A percentile compares a stretch with the other conserved stretches of the same genome.
Evolutionary conservation across 2,329 filamentous ascomycete species (phyloP).

Genomic region (Leptographium wingfieldii): DNA sequence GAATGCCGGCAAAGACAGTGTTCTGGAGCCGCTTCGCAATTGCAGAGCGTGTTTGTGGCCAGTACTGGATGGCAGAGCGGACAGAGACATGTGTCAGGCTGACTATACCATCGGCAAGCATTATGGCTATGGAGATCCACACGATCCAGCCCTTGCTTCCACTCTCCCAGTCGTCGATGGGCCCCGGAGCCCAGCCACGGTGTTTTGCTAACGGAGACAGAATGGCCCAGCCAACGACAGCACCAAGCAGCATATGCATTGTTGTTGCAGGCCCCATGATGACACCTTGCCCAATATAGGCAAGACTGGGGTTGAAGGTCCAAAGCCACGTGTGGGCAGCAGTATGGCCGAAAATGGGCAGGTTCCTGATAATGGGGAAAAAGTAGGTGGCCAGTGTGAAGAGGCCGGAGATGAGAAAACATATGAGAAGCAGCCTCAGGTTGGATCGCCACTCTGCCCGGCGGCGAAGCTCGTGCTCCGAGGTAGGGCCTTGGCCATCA

Average conservation of each 20-base stretch:
- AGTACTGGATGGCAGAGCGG: slow-evolving; percentile 21
- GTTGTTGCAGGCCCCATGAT: slow-evolving; percentile 97
- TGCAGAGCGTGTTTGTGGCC: slow-evolving; percentile 3
- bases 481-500: slow-evolving; percentile 8
- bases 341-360: slow-evolving; percentile 72
- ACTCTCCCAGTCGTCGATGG: slow-evolving; percentile 75
- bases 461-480: slow-evolving; percentile 18
- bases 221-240: slow-evolving; percentile 78
- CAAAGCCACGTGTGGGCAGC: slow-evolving; percentile 79
- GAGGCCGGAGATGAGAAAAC: slow-evolving; percentile 45
- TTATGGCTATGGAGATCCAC: slow-evolving; percentile 90
- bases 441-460: slow-evolving; percentile 30
- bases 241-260: slow-evolving; percentile 87
- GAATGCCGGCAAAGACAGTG: neutral
- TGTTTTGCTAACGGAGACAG: slow-evolving; percentile 80
- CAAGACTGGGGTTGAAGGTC: slow-evolving; percentile 93
- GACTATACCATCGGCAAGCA: slow-evolving; percentile 86
- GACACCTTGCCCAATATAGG: slow-evolving; percentile 92
- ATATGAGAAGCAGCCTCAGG: slow-evolving; percentile 40
- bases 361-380: slow-evolving; percentile 65
- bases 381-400: slow-evolving; percentile 85
- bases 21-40: neutral
- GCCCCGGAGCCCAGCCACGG: slow-evolving; percentile 78
- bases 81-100: slow-evolving; percentile 70
- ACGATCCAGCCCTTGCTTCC: slow-evolving; percentile 99